Evolutionary conservation across 495 filamentous ascomycete genomes (phyloP), one percentile per base, ranked within the genome.

Genomic region (Thozetella sp.): DNA sequence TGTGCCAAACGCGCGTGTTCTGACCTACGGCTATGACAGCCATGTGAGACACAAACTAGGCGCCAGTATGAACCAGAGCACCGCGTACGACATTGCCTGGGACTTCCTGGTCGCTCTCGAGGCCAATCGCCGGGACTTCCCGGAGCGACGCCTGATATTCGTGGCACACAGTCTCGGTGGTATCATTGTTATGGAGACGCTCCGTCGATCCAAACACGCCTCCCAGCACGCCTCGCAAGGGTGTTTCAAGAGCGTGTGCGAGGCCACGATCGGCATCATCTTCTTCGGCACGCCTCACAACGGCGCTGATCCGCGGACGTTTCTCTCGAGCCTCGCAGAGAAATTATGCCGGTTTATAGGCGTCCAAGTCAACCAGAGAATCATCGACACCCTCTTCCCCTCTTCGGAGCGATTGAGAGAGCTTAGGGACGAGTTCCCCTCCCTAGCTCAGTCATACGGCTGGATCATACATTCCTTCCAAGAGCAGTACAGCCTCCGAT

Each of bases 111-210:
- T 72, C 13, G 67, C 61, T 24, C 51, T 82, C 12, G 74, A 73
- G 37, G 59, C 60, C 3, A 15, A 52, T n/a, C 72, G 77, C 19
- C 58, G 62, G 4, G 12, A 22, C 24, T 43, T 67, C 2, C 51
- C 71, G 11, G 55, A 26, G 12, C 67, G 74, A 20, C 80, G 76
- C 1, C 25, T 77, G 0, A 56, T 83, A 9, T 83, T 86, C 60
- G 62, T 84, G 1, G 80, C 64, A 1, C 81, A 86, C 63, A 83
- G 80, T 58, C 70, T 84, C 2, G 80, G 82, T n/a, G 83, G 80
- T 0, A 72, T 83, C 23, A 64, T 85, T 20, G 76, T 81, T 25
- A 82, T 83, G 46, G 72, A 80, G 25, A 61, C 67, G 58, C 58
- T 81, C 2, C 63, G 71, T 25, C 58, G 59, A 17, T 66, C 75